Base-by-base conservation (phyloP, 306 rosid species). In the Begonia peltatifolia region DNA sequence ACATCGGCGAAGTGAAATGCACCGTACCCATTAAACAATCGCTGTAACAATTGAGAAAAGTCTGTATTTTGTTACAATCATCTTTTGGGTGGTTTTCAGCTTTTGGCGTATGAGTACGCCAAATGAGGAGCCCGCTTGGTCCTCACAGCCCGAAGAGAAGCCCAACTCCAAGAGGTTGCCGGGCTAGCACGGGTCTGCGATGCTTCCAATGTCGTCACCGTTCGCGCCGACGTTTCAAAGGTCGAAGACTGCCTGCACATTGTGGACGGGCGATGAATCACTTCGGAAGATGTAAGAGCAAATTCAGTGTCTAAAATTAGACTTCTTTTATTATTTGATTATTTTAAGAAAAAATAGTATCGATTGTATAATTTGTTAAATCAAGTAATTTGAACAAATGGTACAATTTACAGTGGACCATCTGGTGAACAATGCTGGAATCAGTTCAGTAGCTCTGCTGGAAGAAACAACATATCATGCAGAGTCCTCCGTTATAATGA, bases 101-200 rank as follows among this genome's bases (percentile, higher is more conserved):
- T 76, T 51, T 68, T 85, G 74, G 94, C 92, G 13, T 87, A 84
- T 47, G 96, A 81, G 67, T 84, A 87, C 62, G 93, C 70, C 0
- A 73, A 53, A 55, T 68, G 71, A 73, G 88, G 94, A 17, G 93
- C 94, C 42, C 38, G 61, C 16, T 50, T 84, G 36, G 82, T 74
- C 0, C 71, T 87, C 30, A 74, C 62, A 23, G 94, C 76, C 52
- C 52, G 80, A n/a, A 80, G 72, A 61, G 65, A 71, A 60, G 66
- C 71, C 3, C 53, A 55, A 0, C 77, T 84, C 3, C 53, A 9
- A 46, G 68, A 61, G 52, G 94, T 84, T 47, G 76, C 70, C 1
- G 76, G 81, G 13, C 58, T 35, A 54, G 73, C 82, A 0, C 36
- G 22, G 0, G 56, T 69, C 13, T 22, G 54, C 50, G 93, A 94